phyloP scores from a whole-genome alignment of 139 green algal species.

The Limnomonas spitsbergensis region DNA sequence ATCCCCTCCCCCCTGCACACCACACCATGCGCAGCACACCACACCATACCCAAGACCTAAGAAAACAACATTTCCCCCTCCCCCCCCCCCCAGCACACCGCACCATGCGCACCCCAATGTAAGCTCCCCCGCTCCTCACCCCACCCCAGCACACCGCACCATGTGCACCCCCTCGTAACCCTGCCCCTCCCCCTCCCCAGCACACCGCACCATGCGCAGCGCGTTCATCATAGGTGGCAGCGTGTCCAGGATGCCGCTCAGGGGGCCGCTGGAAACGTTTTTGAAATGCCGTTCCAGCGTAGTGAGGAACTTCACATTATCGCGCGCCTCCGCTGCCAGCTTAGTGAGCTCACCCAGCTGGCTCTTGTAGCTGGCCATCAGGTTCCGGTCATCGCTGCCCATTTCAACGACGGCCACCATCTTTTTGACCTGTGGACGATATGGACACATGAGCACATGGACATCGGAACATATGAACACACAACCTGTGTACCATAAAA shows the following conservation, averaged over 20 bases:
- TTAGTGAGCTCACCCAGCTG: conserved; percentile 73
- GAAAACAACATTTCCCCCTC: too few relatives aligned
- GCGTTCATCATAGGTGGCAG: conserved; percentile 85
- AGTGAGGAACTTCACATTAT: conserved; percentile 92
- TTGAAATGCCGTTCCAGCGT: conserved; percentile 92
- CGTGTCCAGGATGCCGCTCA: conserved; percentile 69
- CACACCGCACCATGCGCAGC: conserved; percentile 67
- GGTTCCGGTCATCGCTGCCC: conserved; percentile 63
- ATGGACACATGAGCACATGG: too few relatives aligned
- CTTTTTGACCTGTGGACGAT: conserved; percentile 27
- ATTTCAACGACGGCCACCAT: conserved; percentile 62
- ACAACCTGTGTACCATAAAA: too few relatives aligned
- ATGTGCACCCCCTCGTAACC: conserved; percentile 12
- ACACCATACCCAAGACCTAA: neutral
- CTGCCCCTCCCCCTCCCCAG: too few relatives aligned
- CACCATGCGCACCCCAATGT: neutral
- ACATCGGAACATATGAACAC: neutral
- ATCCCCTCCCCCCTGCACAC: too few relatives aligned
- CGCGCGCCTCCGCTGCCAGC: conserved; percentile 70
- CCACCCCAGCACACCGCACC: too few relatives aligned
- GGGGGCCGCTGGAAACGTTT: conserved; percentile 53
- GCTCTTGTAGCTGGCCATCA: conserved; percentile 65
- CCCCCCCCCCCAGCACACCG: too few relatives aligned
- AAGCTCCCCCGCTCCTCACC: too few relatives aligned
- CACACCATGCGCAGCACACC: neutral